A percentile compares a stretch with the other conserved stretches of the same genome.
phyloP scores from a whole-genome alignment of 2,329 filamentous ascomycete species.

The Pleochaeta shiraiana region DNA sequence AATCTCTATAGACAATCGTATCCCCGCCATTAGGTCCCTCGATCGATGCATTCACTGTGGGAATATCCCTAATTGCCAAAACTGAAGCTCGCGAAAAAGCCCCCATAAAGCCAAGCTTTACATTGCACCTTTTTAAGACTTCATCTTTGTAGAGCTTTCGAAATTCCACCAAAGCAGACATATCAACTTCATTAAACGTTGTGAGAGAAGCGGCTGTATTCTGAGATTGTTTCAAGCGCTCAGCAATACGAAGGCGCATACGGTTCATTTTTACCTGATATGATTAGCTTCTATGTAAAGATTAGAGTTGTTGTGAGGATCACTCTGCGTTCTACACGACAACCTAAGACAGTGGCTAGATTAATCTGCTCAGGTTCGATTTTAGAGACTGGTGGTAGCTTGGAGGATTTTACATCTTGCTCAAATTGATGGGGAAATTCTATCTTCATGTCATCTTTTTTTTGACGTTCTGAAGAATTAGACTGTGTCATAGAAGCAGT shows the following conservation, averaged over 20 bases:
- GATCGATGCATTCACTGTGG: constrained; percentile 87
- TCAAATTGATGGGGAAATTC: too few relatives aligned
- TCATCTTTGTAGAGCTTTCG: constrained; percentile 96
- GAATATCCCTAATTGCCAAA: constrained; percentile 87
- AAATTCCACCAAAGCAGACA: constrained; percentile 95
- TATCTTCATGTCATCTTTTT: too few relatives aligned
- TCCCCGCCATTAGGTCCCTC: constrained; percentile 89
- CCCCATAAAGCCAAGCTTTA: constrained; percentile 99
- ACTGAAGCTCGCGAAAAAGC: constrained; percentile 82
- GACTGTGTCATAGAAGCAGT: constrained; percentile 32
- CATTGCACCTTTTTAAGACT: constrained; percentile 80
- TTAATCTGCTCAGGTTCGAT: constrained; percentile 10
- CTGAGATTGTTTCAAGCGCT: constrained; percentile 96
- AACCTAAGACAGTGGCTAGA: too few relatives aligned
- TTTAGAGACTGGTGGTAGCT: constrained; percentile 21
- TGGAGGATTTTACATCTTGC: too few relatives aligned
- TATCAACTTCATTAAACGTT: constrained; percentile 98
- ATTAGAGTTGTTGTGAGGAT: constrained; percentile 18
- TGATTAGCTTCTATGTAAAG: constrained; percentile 8
- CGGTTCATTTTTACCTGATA: constrained; percentile 96
- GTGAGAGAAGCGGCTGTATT: constrained; percentile 95
- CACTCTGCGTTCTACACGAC: constrained; percentile 73
- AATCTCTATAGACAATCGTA: constrained; percentile 95
- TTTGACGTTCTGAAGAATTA: constrained; percentile 16
- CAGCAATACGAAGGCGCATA: constrained; percentile 92